Evolutionary conservation across 176 grass and related monocot species (phyloP), one percentile per base, ranked within the genome.

Genomic region (Oryza glaberrima): DNA sequence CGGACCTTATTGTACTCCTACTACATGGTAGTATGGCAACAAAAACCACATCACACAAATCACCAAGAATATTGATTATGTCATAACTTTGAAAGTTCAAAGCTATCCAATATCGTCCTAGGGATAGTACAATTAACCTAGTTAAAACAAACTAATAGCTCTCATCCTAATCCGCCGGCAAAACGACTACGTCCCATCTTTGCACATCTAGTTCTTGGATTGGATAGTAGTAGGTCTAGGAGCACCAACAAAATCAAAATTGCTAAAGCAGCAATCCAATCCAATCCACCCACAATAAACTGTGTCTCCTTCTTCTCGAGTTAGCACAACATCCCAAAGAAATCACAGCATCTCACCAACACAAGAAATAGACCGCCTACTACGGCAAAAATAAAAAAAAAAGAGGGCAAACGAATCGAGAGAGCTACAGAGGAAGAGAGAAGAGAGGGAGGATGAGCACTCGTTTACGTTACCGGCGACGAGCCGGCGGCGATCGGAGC

Each of bases 391-490:
- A 3, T 3, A 26, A 26, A 26, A 14, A 12, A 12, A 2, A 30
- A 36, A 16, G 49, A 52, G 49, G 49, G 3, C 35, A 17, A 56
- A 67, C 14, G 20, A 79, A 26, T 74, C 38, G 28, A 74, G 26
- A 66, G 23, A 56, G 43, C 19, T 20, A 9, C 4, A 12, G 19
- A 46, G 19, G 28, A 3, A 81, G 64, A 81, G 64, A 44, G 22
- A 15, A 4, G 48, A 4, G 30, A 11, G 64, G 2, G 20, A 14
- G 60, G 73, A 6, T 6, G 3, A 20, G 20, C 2, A 58, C 17
- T 40, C 66, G 25, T 36, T 35, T 36, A 36, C 35, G 35, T 83
- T 78, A 88, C 87, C 81, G 69, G 67, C 81, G 56, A 0, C 40
- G 77, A 83, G 73, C 28, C 10, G 77, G 47, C 41, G 32, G 51